A percentile compares a stretch with the other conserved stretches of the same genome.
These are phyloP conservation scores for Cichorium intybus DNA, from an alignment of 140 eudicot species.

Conservation along the genomic window DNA sequence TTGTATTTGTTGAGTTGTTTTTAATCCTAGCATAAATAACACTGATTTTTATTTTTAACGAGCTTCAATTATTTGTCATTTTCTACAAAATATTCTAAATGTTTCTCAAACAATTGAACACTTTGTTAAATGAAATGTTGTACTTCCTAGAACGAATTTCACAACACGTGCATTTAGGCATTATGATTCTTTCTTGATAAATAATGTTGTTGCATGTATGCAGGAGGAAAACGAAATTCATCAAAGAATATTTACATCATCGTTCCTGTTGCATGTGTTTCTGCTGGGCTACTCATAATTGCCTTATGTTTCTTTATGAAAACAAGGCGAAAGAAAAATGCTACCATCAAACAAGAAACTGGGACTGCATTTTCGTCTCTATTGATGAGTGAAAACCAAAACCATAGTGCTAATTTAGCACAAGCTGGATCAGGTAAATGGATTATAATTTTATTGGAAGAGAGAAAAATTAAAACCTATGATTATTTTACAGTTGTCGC, in stretches of 20 bases:
- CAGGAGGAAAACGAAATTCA: slow-evolving; percentile 12
- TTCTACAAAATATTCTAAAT: too few relatives aligned
- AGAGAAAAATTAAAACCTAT: too few relatives aligned
- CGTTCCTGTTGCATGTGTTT: slow-evolving; percentile 6
- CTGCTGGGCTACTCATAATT: background rate
- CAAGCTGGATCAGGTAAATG: slow-evolving; percentile 10
- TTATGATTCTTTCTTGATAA: background rate
- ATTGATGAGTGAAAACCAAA: background rate
- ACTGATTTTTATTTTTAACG: too few relatives aligned
- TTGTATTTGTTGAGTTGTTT: too few relatives aligned
- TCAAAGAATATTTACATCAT: slow-evolving; percentile 2
- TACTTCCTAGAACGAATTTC: too few relatives aligned
- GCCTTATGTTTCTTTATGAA: background rate
- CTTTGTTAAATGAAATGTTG: too few relatives aligned
- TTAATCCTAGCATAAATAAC: too few relatives aligned
- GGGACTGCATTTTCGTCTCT: slow-evolving; percentile 3
- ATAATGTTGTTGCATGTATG: background rate
- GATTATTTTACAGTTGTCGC: too few relatives aligned
- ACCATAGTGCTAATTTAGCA: background rate
- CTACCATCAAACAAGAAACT: background rate
- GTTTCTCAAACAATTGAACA: slow-evolving; percentile 11
- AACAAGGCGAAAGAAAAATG: background rate
- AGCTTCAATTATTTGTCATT: too few relatives aligned
- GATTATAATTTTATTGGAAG: background rate
- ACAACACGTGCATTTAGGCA: too few relatives aligned